Percentiles rank a stretch among this genome's conserved stretches.
These are phyloP conservation scores for Suillus spraguei DNA, from an alignment of 768 basidiomycete species.

Conservation along the genomic window DNA sequence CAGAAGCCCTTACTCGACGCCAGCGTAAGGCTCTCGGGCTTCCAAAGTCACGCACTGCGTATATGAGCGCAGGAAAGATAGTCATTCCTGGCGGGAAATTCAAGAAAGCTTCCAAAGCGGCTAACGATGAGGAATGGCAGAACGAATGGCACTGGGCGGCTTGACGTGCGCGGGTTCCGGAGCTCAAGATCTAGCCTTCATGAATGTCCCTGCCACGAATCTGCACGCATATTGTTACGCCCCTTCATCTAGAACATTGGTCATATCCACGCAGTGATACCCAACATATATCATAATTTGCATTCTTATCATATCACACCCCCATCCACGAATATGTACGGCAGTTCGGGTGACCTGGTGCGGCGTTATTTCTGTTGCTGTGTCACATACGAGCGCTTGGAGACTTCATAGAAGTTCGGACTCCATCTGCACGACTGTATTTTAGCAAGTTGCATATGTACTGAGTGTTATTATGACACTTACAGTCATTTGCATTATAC, in stretches of 20 bases:
- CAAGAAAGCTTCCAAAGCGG: constrained; percentile 34
- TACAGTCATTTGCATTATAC: no score
- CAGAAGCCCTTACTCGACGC: constrained; percentile 59
- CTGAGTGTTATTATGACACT: no score
- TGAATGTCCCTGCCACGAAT: constrained; percentile 10
- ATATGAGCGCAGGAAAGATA: constrained; percentile 54
- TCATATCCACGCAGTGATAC: constrained; percentile 9
- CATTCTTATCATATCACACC: constrained; percentile 1
- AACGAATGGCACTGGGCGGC: constrained; percentile 69
- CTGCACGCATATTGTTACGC: constrained; percentile 11
- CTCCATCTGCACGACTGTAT: constrained; percentile 4
- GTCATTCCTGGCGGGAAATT: constrained; percentile 63
- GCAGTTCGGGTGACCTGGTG: neutral
- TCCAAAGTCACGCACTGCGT: constrained; percentile 51
- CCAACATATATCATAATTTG: constrained; percentile 7
- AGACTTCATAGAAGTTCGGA: constrained; percentile 6
- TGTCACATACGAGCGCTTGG: constrained; percentile 2
- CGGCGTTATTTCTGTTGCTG: neutral
- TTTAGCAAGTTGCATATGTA: no score
- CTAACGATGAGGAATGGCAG: constrained; percentile 54
- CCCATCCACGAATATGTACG: constrained; percentile 1
- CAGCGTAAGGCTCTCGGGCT: constrained; percentile 72
- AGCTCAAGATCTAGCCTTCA: constrained; percentile 61
- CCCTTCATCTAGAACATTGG: constrained; percentile 7
- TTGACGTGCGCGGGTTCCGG: constrained; percentile 81